Conservation (phyloP, 208 protist genomes). For the Acanthamoeba divionensis region DNA sequence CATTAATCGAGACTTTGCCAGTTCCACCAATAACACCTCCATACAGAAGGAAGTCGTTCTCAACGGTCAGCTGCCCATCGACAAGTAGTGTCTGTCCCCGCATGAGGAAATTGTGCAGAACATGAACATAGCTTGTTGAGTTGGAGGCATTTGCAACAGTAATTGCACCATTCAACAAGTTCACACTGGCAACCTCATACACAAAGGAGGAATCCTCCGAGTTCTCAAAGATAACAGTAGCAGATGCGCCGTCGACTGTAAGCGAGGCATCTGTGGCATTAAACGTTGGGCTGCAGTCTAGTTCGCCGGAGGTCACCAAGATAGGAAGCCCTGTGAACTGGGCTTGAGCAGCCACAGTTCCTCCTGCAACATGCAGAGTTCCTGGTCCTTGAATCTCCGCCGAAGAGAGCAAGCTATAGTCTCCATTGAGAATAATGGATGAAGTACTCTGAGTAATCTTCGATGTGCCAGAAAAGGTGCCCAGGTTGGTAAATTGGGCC, state of each 20-base stretch:
- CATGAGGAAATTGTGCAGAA: too few species aligned
- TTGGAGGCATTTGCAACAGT: too few species aligned
- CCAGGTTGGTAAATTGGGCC: background rate
- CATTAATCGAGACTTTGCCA: background rate
- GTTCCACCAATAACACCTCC: background rate
- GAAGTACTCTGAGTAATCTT: background rate
- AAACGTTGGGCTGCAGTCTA: too few species aligned
- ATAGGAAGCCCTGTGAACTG: background rate
- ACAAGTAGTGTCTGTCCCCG: background rate
- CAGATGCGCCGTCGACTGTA: too few species aligned
- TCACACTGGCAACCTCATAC: too few species aligned
- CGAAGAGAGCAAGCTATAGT: background rate
- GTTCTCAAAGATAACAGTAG: too few species aligned
- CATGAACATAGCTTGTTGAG: too few species aligned
- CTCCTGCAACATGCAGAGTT: conserved; percentile 2
- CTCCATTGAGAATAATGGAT: background rate
- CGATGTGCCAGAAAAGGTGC: conserved; percentile 19
- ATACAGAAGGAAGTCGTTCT: background rate
- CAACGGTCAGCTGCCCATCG: background rate
- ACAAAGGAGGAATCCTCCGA: too few species aligned
- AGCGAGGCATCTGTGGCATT: too few species aligned
- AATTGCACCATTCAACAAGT: too few species aligned
- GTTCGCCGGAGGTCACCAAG: background rate
- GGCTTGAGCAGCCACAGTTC: background rate
- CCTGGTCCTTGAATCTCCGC: background rate